Base-by-base conservation (phyloP, 352 stramenopile species). In the Phytophthora lateralis region DNA sequence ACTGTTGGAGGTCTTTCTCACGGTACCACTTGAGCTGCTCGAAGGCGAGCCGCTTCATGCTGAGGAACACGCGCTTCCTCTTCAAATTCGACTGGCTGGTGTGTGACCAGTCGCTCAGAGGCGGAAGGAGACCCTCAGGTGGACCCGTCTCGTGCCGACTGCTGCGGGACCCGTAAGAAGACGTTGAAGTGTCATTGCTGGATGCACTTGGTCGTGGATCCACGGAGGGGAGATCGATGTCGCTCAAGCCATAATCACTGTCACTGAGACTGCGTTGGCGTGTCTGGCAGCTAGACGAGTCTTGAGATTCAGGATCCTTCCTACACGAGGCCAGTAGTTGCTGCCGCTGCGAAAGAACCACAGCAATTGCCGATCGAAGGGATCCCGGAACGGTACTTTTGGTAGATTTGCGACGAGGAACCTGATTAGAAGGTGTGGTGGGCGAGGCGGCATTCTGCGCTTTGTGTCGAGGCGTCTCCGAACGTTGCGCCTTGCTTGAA, bases 1-100 rank as follows among this genome's bases (percentile, higher is more conserved):
- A 37, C 44, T 69, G 44, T 32, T 69, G 65, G 12, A 69, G 38
- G 5, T 69, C 59, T 26, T 69, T 58, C 38, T 69, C 65, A 35
- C 32, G 35, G 2, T 66, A 30, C 65, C 54, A 65, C 20, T 55
- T 57, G 1, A 70, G 24, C 34, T 74, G 60, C n/a, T 74, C 60
- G 37, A 74, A 74, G 2, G 60, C 60, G 8, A 74, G 47, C 24
- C 63, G 30, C 46, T 74, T 74, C 0, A 60, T 55, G 7, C n/a
- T 30, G 17, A 70, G 50, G 26, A 58, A 64, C 15, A 41, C 26
- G 14, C 60, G 66, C 34, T 74, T 74, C 12, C 51, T 50, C 26
- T 56, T 21, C 34, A 70, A 7, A 55, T 70, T 60, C 11, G 43
- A 4, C n/a, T 53, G 45, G 15, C 7, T 15, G 7, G 14, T 26